Evolutionary conservation across 495 filamentous ascomycete genomes (phyloP).

Genomic region (Hyaloscypha bicolor): DNA sequence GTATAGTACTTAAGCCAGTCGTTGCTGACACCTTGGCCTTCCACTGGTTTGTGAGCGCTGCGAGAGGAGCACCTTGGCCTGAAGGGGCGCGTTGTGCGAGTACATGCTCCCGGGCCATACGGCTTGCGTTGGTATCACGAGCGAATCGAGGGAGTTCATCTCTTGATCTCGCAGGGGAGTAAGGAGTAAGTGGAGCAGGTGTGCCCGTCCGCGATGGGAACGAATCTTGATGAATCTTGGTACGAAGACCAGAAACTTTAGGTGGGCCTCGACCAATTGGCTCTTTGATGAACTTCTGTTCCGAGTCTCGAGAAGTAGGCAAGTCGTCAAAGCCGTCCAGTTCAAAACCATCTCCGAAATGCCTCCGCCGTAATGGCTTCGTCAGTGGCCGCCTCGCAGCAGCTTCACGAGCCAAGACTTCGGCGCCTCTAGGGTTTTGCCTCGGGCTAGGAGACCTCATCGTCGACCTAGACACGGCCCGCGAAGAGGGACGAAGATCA

Average conservation of each 20-base stretch:
- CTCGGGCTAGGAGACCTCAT: constrained; percentile 59
- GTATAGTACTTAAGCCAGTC: constrained; percentile 38
- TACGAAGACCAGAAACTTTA: constrained; percentile 52
- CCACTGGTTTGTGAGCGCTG: constrained; percentile 73
- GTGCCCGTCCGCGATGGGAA: constrained; percentile 52
- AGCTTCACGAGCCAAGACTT: constrained; percentile 55
- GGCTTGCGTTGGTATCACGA: constrained; percentile 87
- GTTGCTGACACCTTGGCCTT: constrained; percentile 71
- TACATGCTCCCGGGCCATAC: constrained; percentile 86
- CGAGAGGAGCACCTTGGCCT: constrained; percentile 53
- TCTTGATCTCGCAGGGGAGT: constrained; percentile 53
- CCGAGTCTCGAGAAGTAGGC: constrained; percentile 80
- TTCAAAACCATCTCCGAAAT: constrained; percentile 92
- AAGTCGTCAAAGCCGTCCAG: constrained; percentile 93
- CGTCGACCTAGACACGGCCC: constrained; percentile 55
- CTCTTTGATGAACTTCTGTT: constrained; percentile 80
- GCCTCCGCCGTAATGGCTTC: constrained; percentile 69
- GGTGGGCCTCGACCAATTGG: constrained; percentile 73
- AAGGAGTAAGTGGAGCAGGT: constrained; percentile 58
- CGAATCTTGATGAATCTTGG: constrained; percentile 60
- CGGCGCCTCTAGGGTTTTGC: constrained; percentile 41
- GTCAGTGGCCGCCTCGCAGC: constrained; percentile 67
- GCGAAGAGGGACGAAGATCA: constrained; percentile 55
- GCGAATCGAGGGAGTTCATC: constrained; percentile 79
- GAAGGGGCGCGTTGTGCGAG: constrained; percentile 58